These are phyloP conservation scores for Dendrothele bispora DNA, from an alignment of 768 basidiomycete species.

Conservation along the genomic window DNA sequence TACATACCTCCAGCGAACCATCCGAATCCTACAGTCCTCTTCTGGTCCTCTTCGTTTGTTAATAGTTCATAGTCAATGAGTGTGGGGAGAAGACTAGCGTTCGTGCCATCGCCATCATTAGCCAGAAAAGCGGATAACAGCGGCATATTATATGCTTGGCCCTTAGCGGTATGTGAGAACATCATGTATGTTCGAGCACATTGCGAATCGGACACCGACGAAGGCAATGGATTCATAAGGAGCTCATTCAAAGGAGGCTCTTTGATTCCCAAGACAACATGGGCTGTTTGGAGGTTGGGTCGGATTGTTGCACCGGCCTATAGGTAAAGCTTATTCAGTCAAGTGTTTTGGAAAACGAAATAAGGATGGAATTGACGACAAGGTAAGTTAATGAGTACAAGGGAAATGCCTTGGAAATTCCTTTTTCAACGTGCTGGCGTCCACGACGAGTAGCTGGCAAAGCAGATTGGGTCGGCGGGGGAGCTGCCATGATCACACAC, in stretches of 20 bases:
- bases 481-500: conserved; percentile 38
- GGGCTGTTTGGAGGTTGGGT: conserved; percentile 55
- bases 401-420: too few species aligned
- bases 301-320: conserved; percentile 80
- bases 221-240: conserved; percentile 39
- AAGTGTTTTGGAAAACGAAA: too few species aligned
- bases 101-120: conserved; percentile 5
- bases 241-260: conserved; percentile 74
- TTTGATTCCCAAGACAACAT: conserved; percentile 87
- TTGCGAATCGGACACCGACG: conserved; percentile 12
- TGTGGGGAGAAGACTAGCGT: conserved; percentile 34
- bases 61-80: conserved; percentile 88
- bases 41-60: conserved; percentile 51
- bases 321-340: conserved; percentile 10
- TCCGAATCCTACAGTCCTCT: conserved; percentile 86
- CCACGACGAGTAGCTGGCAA: neutral
- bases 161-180: conserved; percentile 92
- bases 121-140: conserved; percentile 65
- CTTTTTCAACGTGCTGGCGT: too few species aligned
- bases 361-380: too few species aligned
- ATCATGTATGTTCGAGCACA: conserved; percentile 73
- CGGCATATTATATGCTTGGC: conserved; percentile 82
- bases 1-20: conserved; percentile 85
- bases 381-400: too few species aligned
- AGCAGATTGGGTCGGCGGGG: neutral